Base-by-base conservation (phyloP, 2,329 filamentous ascomycete genomes). In the Scleromitrula shiraiana region DNA sequence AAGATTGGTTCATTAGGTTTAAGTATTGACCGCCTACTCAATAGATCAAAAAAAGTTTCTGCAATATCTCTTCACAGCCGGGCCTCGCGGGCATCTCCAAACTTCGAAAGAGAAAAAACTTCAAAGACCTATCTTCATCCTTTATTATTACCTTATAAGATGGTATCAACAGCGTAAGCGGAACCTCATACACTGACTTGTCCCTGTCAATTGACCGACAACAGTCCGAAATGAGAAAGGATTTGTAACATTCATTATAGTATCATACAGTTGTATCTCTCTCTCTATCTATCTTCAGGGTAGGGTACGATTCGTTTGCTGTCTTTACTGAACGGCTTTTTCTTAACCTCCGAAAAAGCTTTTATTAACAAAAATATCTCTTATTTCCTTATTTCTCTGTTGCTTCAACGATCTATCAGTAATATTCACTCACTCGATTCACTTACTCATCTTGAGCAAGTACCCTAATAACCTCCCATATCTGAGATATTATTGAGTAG, bases 161-260 rank as follows among this genome's bases (percentile, higher is more conserved):
- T n/a, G n/a, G n/a, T 27, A 36, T 36, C 33, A 36, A 6, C 4
- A 17, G 3, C 33, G 17, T 19, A 7, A n/a, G 17, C 10, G 19
- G 33, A 36, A 17, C n/a, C 19, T 17, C n/a, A 19, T 36, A 9
- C 19, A 36, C 19, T 36, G 33, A 20, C n/a, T 36, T 35, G 27
- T 41, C 37, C n/a, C 19, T 35, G 27, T 41, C 37, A 36, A 36
- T 41, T 36, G 19, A 7, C 45, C 40, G 40, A 42, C 40, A 19
- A 42, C 40, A 14, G 15, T 12, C 33, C 33, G 33, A n/a, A 19
- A 9, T 36, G 17, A 17, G 15, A 6, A 17, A 8, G n/a, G n/a
- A n/a, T 32, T 27, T 5, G n/a, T 41, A 23, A 41, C 24, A 15
- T 15, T 6, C 24, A n/a, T 17, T 27, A 4, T 26, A 26, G n/a